Percentiles rank a stretch among this genome's conserved stretches.
Evolutionary conservation across 2,329 filamentous ascomycete species (phyloP).

Genomic region (Lecanicillium sp.): DNA sequence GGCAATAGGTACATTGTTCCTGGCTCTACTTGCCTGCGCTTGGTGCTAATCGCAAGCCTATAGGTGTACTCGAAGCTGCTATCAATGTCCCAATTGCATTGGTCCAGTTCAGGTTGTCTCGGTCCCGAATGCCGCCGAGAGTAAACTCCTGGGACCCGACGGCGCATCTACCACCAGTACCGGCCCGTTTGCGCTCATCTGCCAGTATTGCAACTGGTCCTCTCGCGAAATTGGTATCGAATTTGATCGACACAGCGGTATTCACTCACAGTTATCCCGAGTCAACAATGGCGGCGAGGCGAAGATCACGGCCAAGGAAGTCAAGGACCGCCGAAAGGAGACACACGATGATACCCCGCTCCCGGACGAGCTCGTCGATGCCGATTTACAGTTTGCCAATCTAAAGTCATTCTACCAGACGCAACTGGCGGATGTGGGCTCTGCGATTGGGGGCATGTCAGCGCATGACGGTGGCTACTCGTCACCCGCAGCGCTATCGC

Average conservation of each 20-base stretch:
- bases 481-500: conserved; percentile 74
- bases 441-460: conserved; percentile 43
- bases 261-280: conserved; percentile 72
- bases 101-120: conserved; percentile 71
- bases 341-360: conserved; percentile 32
- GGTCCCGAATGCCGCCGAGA: conserved; percentile 51
- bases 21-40: background rate
- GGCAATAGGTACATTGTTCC: conserved; percentile 69
- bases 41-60: conserved; percentile 7
- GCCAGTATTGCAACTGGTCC: conserved; percentile 89
- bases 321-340: conserved; percentile 47
- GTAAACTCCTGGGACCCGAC: conserved; percentile 39
- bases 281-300: conserved; percentile 56
- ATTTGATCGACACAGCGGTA: conserved; percentile 83
- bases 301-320: conserved; percentile 44
- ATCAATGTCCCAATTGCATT: conserved; percentile 86
- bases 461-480: conserved; percentile 47
- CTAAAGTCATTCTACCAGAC: conserved; percentile 75
- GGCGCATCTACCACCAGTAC: conserved; percentile 25
- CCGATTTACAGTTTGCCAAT: conserved; percentile 66
- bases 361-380: conserved; percentile 45
- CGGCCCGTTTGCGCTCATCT: conserved; percentile 70
- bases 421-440: conserved; percentile 61
- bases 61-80: conserved; percentile 90
- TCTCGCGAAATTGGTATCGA: conserved; percentile 83